phyloP scores from a whole-genome alignment of 352 stramenopile genomes.

The Globisporangium emineosum region DNA sequence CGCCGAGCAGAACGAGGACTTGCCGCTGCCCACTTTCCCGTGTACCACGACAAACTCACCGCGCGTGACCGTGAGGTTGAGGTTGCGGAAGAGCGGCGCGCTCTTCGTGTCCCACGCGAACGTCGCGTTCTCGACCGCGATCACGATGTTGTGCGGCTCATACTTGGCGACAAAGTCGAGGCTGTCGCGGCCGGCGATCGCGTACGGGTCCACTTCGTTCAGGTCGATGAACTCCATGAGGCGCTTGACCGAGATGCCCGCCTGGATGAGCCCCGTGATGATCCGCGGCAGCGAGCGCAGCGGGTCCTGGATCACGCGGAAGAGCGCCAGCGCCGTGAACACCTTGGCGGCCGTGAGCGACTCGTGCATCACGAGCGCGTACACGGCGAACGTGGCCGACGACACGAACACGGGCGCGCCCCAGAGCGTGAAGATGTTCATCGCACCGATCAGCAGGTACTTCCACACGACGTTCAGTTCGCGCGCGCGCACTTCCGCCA shows the following conservation, averaged over 20 bases:
- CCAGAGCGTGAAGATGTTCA: conserved; percentile 49
- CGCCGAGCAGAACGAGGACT: neutral
- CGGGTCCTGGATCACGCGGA: neutral
- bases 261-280: neutral
- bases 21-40: neutral
- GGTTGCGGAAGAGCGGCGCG: neutral
- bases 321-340: neutral
- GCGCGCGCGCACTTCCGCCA: conserved; percentile 34
- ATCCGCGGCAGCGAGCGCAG: neutral
- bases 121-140: neutral
- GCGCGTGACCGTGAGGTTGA: neutral
- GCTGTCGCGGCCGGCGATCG: no score
- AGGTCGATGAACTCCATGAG: neutral
- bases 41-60: neutral
- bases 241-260: neutral
- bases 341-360: conserved; percentile 23
- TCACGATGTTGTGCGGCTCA: neutral
- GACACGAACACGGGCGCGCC: conserved; percentile 25
- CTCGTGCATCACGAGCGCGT: conserved; percentile 29
- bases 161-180: no score
- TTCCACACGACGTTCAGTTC: conserved; percentile 55
- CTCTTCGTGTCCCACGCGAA: neutral
- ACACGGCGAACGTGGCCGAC: conserved; percentile 34
- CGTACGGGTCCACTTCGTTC: no score
- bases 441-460: conserved; percentile 41